A percentile compares a stretch with the other conserved stretches of the same genome.
Conservation (phyloP, 1,139 yeast genomes). For the Yamadazyma friedrichii region DNA sequence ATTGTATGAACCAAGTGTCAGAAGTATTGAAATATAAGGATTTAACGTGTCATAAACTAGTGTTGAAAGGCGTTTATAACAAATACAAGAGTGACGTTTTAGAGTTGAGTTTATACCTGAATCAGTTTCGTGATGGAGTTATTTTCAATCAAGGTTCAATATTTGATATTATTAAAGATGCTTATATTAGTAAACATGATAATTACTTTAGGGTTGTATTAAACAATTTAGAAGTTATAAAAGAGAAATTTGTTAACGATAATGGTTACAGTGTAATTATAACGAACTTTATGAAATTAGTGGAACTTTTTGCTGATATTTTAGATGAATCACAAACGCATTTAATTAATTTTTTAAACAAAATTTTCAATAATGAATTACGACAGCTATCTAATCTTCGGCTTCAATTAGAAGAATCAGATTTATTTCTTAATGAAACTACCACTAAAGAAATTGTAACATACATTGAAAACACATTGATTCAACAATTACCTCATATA, state of each 20-base stretch:
- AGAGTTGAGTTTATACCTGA: constrained; percentile 6
- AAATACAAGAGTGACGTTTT: constrained; percentile 10
- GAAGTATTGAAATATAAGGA: constrained; percentile 1
- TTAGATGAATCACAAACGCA: constrained; percentile 2
- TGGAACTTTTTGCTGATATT: constrained; percentile 1
- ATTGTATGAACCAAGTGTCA: constrained; percentile 1
- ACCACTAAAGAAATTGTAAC: neutral
- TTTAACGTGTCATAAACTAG: neutral
- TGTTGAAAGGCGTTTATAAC: constrained; percentile 8
- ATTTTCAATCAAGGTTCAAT: constrained; percentile 1
- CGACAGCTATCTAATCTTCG: constrained; percentile 15
- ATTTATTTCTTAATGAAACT: constrained; percentile 8
- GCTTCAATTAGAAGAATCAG: constrained; percentile 12
- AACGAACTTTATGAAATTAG: constrained; percentile 2
- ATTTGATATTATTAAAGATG: neutral
- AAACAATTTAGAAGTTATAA: neutral
- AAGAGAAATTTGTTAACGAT: neutral
- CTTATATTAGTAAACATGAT: neutral
- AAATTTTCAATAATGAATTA: constrained; percentile 13
- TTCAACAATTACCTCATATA: neutral
- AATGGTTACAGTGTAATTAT: neutral
- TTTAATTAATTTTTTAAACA: constrained; percentile 11
- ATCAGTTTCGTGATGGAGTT: neutral
- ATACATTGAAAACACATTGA: neutral
- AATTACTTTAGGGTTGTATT: constrained; percentile 1